A percentile compares a stretch with the other conserved stretches of the same genome.
phyloP scores from a whole-genome alignment of 192 early-diverging fungal genomes.

The Backusella circina region DNA sequence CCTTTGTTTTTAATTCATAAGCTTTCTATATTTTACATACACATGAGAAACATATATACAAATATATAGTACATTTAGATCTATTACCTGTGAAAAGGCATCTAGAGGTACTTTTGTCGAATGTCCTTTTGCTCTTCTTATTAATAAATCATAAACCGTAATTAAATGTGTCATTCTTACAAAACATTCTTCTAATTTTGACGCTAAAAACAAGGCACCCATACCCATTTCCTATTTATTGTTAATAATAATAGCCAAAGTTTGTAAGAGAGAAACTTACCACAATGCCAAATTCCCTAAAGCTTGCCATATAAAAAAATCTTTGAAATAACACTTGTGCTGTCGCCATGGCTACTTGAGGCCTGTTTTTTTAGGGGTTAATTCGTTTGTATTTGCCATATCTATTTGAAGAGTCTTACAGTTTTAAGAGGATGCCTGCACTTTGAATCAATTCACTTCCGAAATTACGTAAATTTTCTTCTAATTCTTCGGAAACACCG shows the following conservation, averaged over 20 bases:
- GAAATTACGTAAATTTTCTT: slow-evolving; percentile 68
- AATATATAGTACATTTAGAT: background rate
- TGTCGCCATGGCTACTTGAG: slow-evolving; percentile 93
- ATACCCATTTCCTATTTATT: slow-evolving; percentile 58
- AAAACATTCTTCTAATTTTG: slow-evolving; percentile 82
- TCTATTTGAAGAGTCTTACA: slow-evolving; percentile 47
- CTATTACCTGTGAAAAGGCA: slow-evolving; percentile 49
- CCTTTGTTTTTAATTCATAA: slow-evolving; percentile 77
- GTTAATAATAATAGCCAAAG: background rate
- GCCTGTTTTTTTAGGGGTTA: slow-evolving; percentile 43
- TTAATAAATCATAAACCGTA: slow-evolving; percentile 73
- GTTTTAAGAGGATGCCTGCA: slow-evolving; percentile 71
- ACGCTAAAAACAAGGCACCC: slow-evolving; percentile 71
- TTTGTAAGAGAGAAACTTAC: slow-evolving; percentile 35
- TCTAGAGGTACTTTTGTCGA: slow-evolving; percentile 49
- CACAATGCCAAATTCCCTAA: slow-evolving; percentile 67
- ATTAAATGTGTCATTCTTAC: slow-evolving; percentile 78
- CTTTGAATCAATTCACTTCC: slow-evolving; percentile 84
- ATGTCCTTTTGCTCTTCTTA: slow-evolving; percentile 51
- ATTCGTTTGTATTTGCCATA: background rate
- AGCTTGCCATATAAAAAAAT: slow-evolving; percentile 80
- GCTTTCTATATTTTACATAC: slow-evolving; percentile 41
- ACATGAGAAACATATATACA: background rate
- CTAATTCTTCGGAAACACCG: slow-evolving; percentile 60
- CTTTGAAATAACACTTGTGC: slow-evolving; percentile 93